These are phyloP conservation scores for Lithocarpus polystachyus DNA, from an alignment of 306 rosid species.

Conservation along the genomic window DNA sequence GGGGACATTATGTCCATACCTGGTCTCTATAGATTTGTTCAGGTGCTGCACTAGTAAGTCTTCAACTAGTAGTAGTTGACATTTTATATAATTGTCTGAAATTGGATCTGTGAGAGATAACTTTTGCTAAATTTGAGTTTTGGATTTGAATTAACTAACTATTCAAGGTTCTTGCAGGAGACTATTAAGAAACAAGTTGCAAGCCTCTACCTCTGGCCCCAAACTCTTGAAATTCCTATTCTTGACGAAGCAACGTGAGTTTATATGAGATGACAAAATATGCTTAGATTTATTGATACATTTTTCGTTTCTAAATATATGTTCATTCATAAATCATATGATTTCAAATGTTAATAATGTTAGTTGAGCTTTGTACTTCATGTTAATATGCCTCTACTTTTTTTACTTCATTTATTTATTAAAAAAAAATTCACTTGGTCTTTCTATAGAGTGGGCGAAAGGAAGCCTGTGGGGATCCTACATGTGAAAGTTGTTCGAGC, in stretches of 20 bases:
- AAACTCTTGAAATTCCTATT: constrained; percentile 61
- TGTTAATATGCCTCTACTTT: neutral
- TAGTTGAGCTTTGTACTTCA: neutral
- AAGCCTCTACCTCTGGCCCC: constrained; percentile 89
- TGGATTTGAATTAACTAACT: constrained; percentile 16
- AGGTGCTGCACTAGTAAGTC: constrained; percentile 62
- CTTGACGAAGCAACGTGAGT: constrained; percentile 78
- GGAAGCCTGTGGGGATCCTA: constrained; percentile 91
- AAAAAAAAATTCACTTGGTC: neutral
- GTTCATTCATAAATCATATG: neutral
- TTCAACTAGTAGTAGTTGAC: constrained; percentile 14
- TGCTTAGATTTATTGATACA: neutral
- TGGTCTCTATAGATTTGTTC: constrained; percentile 75
- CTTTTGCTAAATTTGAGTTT: neutral
- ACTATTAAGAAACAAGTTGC: constrained; percentile 73
- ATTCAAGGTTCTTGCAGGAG: constrained; percentile 45
- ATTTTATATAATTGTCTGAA: neutral
- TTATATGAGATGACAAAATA: constrained; percentile 1
- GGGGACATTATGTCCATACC: constrained; percentile 92
- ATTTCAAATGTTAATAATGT: neutral
- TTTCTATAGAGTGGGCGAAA: constrained; percentile 47
- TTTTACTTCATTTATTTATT: too few relatives aligned
- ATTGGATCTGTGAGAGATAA: constrained; percentile 9
- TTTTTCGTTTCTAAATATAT: neutral
- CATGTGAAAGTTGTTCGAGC: constrained; percentile 91